Evolutionary conservation across 2,329 filamentous ascomycete species (phyloP), one percentile per base, ranked within the genome.

Genomic region (Lasiodiplodia hormozganensis): DNA sequence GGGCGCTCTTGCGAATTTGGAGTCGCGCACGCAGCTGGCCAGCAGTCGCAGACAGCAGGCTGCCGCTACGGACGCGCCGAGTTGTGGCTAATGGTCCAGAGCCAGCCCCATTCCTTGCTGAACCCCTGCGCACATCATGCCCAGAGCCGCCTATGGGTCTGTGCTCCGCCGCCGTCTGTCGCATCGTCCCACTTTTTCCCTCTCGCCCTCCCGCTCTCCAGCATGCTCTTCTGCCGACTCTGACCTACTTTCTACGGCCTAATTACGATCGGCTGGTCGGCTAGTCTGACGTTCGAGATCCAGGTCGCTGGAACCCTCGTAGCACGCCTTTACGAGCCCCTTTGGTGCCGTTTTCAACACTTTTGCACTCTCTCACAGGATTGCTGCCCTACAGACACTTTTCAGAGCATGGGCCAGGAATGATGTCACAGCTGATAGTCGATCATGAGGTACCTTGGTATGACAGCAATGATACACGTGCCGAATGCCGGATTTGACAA

Each of bases 181-280:
- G 34, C n/a, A 12, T 76, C 54, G 54, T 57, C 23, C 38, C 57
- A 47, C 57, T 60, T 25, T 34, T 12, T 57, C 23, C 36, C 40
- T 47, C 57, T 47, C n/a, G 23, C 38, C 57, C 21, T 47, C 38
- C 36, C 36, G 57, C 23, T 60, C 36, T n/a, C 57, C 38, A 53
- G 38, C 14, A 2, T 23, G 10, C 12, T 18, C 10, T 60, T 1
- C 3, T 57, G 10, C 6, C 31, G 14, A 57, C 25, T 5, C 34
- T 8, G 18, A 10, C 43, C 10, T 47, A 4, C n/a, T 21, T 11
- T 4, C n/a, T 47, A 21, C 18, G 7, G 43, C n/a, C 43, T 47
- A 47, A 21, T 47, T 21, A 21, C 43, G 18, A 47, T 11, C 43
- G 10, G 43, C 43, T n/a, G 8, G 8, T 21, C 18, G 18, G 7